Percentiles rank a stretch among this genome's conserved stretches.
Evolutionary conservation across 192 early-diverging fungal genomes (phyloP).

Genomic region (Kappamyces sp.): DNA sequence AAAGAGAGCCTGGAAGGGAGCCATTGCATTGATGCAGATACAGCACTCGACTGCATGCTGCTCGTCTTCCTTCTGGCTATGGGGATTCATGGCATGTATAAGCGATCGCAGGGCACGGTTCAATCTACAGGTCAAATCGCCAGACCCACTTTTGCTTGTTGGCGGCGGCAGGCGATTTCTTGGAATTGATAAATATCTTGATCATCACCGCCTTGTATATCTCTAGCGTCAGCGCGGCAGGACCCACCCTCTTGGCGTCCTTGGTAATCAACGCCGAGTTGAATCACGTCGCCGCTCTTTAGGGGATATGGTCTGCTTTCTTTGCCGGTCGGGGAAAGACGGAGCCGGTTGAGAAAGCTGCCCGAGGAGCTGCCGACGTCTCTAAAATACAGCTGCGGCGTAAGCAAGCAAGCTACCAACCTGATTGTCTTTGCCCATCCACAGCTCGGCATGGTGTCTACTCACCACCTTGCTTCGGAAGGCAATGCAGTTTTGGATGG

Average conservation of each 20-base stretch:
- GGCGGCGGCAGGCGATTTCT: slow-evolving; percentile 21
- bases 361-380: slow-evolving; percentile 83
- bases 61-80: slow-evolving; percentile 31
- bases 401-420: slow-evolving; percentile 7
- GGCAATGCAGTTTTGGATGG: not conserved
- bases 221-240: slow-evolving; percentile 40
- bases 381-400: slow-evolving; percentile 69
- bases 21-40: slow-evolving; percentile 83
- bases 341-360: slow-evolving; percentile 85
- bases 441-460: slow-evolving; percentile 82
- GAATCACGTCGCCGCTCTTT: slow-evolving; percentile 82
- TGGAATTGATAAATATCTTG: slow-evolving; percentile 33
- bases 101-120: slow-evolving; percentile 14
- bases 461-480: slow-evolving; percentile 71
- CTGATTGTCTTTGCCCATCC: slow-evolving; percentile 48
- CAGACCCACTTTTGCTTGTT: slow-evolving; percentile 21
- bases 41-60: slow-evolving; percentile 58
- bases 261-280: slow-evolving; percentile 93
- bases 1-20: slow-evolving; percentile 84
- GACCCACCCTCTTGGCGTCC: slow-evolving; percentile 69
- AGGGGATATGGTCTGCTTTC: slow-evolving; percentile 56
- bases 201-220: slow-evolving; percentile 93
- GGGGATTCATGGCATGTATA: slow-evolving; percentile 25
- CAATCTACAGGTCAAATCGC: slow-evolving; percentile 4
- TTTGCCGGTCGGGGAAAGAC: slow-evolving; percentile 71